phyloP scores from a whole-genome alignment of 2,329 filamentous ascomycete species.

The Annulohypoxylon truncatum region DNA sequence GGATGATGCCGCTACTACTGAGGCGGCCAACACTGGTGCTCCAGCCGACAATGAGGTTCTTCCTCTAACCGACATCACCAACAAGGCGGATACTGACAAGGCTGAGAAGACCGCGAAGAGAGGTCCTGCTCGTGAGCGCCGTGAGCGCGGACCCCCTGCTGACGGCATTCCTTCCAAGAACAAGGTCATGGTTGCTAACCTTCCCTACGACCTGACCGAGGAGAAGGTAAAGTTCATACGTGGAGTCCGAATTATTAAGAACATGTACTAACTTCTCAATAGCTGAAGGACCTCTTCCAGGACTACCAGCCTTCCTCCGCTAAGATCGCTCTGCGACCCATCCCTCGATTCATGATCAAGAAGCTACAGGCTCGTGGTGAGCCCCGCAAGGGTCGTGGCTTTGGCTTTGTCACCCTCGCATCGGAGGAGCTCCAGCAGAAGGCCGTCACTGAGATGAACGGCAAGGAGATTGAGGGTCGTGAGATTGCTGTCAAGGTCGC shows the following conservation, averaged over 20 bases:
- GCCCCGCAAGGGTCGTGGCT: constrained; percentile 98
- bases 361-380: constrained; percentile 99
- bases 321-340: constrained; percentile 98
- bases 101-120: constrained; percentile 54
- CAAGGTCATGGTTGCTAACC: constrained; percentile 99
- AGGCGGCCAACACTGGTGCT: constrained; percentile 62
- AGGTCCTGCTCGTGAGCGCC: constrained; percentile 69
- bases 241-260: background rate
- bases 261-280: constrained; percentile 45
- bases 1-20: constrained; percentile 58
- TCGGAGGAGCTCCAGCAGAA: constrained; percentile 97
- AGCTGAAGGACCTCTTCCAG: constrained; percentile 98
- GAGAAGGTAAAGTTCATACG: constrained; percentile 77
- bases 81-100: constrained; percentile 57
- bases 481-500: constrained; percentile 99
- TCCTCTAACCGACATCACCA: constrained; percentile 67
- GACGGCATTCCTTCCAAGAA: constrained; percentile 98
- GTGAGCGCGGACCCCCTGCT: constrained; percentile 93
- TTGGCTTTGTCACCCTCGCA: constrained; percentile 95
- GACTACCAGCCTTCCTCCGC: constrained; percentile 92
- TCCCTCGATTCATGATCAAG: constrained; percentile 99
- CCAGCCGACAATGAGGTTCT: constrained; percentile 65
- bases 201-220: constrained; percentile 97
- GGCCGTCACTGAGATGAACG: constrained; percentile 98
- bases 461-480: constrained; percentile 97